phyloP scores from a whole-genome alignment of 768 basidiomycete species.

The Calocera viscosa region DNA sequence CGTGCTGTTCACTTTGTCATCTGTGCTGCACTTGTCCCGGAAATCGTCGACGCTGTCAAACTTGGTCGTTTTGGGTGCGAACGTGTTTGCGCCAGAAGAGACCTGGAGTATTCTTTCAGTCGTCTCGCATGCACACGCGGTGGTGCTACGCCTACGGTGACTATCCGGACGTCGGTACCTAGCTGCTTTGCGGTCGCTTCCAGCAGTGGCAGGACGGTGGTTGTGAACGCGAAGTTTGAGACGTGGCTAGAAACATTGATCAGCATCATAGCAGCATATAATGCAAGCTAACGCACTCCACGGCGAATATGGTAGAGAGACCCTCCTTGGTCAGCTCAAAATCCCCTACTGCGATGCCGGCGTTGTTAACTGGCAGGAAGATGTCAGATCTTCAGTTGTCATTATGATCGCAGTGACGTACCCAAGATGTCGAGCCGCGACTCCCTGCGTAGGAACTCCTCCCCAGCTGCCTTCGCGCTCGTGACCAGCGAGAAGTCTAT shows the following conservation, averaged over 20 bases:
- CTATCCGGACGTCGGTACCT: constrained; percentile 47
- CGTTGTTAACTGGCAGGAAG: constrained; percentile 41
- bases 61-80: too few species aligned
- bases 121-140: too few species aligned
- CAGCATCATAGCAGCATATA: neutral
- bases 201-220: constrained; percentile 42
- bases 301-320: constrained; percentile 12
- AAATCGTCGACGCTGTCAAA: too few species aligned
- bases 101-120: too few species aligned
- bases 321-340: constrained; percentile 5
- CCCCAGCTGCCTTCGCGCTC: constrained; percentile 36
- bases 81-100: too few species aligned
- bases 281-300: neutral
- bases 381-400: neutral
- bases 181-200: constrained; percentile 36
- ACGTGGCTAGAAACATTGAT: constrained; percentile 32
- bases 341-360: constrained; percentile 21
- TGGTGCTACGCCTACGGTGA: constrained; percentile 12
- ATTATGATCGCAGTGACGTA: constrained; percentile 23
- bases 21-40: too few species aligned
- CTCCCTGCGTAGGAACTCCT: constrained; percentile 40
- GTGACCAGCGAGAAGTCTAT: constrained; percentile 42
- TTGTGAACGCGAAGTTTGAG: constrained; percentile 44
- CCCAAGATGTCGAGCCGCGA: constrained; percentile 43
- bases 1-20: too few species aligned